phyloP scores from a whole-genome alignment of 2,329 filamentous ascomycete species.

The Mycocentrospora acerina region DNA sequence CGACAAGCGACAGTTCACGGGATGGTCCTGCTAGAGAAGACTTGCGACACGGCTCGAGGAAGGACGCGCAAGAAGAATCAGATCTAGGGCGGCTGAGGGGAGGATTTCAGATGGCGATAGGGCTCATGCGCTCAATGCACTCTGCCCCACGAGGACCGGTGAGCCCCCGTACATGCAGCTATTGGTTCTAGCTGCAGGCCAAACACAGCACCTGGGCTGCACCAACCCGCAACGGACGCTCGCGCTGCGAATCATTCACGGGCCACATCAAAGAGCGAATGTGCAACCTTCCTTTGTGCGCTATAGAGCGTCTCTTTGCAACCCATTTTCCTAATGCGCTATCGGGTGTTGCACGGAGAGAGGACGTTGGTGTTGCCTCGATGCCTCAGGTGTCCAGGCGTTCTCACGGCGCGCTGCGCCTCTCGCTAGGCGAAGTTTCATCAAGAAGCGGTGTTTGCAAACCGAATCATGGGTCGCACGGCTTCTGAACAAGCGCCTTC shows the following conservation, averaged over 20 bases:
- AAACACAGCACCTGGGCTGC: slow-evolving; percentile 25
- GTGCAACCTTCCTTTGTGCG: slow-evolving; percentile 11
- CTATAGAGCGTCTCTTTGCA: slow-evolving; percentile 1
- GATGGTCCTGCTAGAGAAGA: slow-evolving; percentile 23
- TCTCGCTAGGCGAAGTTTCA: slow-evolving; percentile 28
- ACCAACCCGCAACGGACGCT: slow-evolving; percentile 31
- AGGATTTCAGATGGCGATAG: slow-evolving; percentile 25
- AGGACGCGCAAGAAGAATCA: slow-evolving; percentile 32
- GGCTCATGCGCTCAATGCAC: slow-evolving; percentile 30
- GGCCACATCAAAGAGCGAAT: slow-evolving; percentile 13
- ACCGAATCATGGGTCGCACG: slow-evolving; percentile 21
- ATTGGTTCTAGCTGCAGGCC: slow-evolving; percentile 36
- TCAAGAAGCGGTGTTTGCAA: slow-evolving; percentile 21
- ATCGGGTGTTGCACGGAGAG: neutral
- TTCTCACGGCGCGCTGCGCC: slow-evolving; percentile 31
- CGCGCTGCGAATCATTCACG: slow-evolving; percentile 19
- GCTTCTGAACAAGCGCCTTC: slow-evolving; percentile 11
- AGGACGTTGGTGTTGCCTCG: slow-evolving; percentile 1
- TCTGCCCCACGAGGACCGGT: slow-evolving; percentile 41
- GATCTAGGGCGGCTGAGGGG: slow-evolving; percentile 30
- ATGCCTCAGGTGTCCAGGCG: slow-evolving; percentile 29
- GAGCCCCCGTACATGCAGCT: slow-evolving; percentile 28
- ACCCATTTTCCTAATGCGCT: slow-evolving; percentile 2
- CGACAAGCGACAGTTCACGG: slow-evolving; percentile 23
- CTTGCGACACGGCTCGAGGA: slow-evolving; percentile 31